A percentile compares a stretch with the other conserved stretches of the same genome.
These are phyloP conservation scores for Xerocomus cyaneibrunnescens DNA, from an alignment of 1,284 basidiomycete genomes.

Conservation along the genomic window DNA sequence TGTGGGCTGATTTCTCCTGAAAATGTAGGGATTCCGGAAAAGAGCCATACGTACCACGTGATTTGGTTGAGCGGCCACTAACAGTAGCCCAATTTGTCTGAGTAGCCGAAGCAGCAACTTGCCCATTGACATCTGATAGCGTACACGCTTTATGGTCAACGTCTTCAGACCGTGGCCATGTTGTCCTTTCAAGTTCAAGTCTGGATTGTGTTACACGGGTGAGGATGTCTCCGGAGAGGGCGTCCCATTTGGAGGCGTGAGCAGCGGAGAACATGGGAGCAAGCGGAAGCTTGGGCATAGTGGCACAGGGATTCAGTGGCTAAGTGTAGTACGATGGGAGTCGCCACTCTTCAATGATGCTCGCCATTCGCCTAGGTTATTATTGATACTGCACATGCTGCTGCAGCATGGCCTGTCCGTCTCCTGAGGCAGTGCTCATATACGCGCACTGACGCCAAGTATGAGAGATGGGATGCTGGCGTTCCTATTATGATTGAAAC, in stretches of 20 bases:
- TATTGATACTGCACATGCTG: conserved; percentile 4
- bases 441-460: not conserved
- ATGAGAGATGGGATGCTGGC: not conserved
- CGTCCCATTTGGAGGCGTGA: conserved; percentile 29
- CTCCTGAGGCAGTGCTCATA: not conserved
- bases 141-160: not conserved
- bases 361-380: not conserved
- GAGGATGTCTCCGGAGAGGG: conserved; percentile 7
- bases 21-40: not conserved
- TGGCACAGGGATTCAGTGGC: not conserved
- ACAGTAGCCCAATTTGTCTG: too few relatives aligned
- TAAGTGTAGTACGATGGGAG: not conserved
- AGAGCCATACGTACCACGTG: conserved; percentile 1
- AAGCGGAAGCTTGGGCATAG: conserved; percentile 22
- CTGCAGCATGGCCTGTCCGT: conserved; percentile 17
- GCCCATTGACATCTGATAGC: not conserved
- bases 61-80: too few relatives aligned
- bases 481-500: too few relatives aligned
- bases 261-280: conserved; percentile 26
- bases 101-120: too few relatives aligned
- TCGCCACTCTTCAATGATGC: not conserved
- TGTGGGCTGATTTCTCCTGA: too few relatives aligned
- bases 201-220: not conserved
- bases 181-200: not conserved
- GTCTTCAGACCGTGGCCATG: not conserved